Base-by-base conservation (phyloP, 1,284 basidiomycete genomes). In the Rhodotorula sp. region DNA sequence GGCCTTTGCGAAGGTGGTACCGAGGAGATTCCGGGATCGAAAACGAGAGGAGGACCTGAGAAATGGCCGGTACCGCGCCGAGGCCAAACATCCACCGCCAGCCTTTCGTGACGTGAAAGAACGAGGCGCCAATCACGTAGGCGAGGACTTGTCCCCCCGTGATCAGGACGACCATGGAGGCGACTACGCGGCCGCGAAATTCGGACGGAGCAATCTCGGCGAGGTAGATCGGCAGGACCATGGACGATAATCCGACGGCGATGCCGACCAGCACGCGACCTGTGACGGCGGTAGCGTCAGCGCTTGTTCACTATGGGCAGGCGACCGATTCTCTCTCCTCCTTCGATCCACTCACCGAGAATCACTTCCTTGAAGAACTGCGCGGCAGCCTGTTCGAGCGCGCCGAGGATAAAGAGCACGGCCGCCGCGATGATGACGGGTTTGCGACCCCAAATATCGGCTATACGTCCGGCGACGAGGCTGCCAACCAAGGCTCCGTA, bases 21-120 rank as follows among this genome's bases (percentile, higher is more conserved):
- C 90, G 87, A 3, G 91, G 91, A 67, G 88, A 89, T 80, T 92
- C 91, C 0, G 91, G 91, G 6, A 92, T 83, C 79, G 89, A 87
- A 65, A 92, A 80, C 62, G 87, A 81, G 3, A 85, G 65, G 49
- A 88, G 23, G 21, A 79, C 83, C 78, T 92, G 91, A 2, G 90
- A 67, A 1, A 83, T 8, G 8, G 75, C 61, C 1, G 78, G 78
- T 0, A 78, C 68, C 49, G 80, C 78, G 29, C 82, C 81, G 47
- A 82, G 77, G 20, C 80, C 83, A 51, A 83, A 81, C 73, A 81
- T 81, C 71, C 79, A 81, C 34, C 82, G 71, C 81, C 82, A 83
- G 3, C 80, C 81, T n/a, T 77, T 64, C 10, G 67, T 29, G 29
- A 79, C 67, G 12, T 75, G 76, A 29, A 79, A 77, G 56, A 81